Conservation (phyloP, 179 eudicot genomes). For the Beta macrorhiza region DNA sequence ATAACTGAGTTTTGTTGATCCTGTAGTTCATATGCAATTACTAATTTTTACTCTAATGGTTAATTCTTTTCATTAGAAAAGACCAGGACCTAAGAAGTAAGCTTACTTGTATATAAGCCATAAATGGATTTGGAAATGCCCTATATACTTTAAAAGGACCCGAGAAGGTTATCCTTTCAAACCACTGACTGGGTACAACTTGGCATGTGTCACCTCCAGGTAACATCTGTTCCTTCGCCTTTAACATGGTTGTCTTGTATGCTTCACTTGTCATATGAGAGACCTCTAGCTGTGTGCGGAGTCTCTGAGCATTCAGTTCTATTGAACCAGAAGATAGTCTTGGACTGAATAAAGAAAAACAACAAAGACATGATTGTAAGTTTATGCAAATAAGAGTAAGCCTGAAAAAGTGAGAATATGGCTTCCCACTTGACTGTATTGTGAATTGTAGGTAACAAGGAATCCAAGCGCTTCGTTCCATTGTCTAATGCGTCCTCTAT, state of each 20-base stretch:
- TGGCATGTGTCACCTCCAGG: constrained; percentile 31
- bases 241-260: constrained; percentile 44
- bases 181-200: constrained; percentile 37
- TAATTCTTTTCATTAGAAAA: not conserved
- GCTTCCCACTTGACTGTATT: constrained; percentile 53
- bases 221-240: constrained; percentile 50
- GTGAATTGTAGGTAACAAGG: constrained; percentile 53
- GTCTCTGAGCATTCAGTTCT: constrained; percentile 35
- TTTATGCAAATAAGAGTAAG: not conserved
- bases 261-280: constrained; percentile 50
- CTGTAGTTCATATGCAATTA: too few relatives aligned
- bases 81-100: not conserved
- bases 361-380: constrained; percentile 2
- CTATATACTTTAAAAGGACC: constrained; percentile 78
- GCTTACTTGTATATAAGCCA: constrained; percentile 72
- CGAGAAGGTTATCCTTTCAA: constrained; percentile 51
- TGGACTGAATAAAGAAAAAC: constrained; percentile 42
- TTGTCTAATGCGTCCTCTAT: constrained; percentile 54
- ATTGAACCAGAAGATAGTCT: constrained; percentile 51
- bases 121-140: constrained; percentile 77
- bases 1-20: too few relatives aligned
- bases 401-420: not conserved
- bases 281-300: constrained; percentile 35
- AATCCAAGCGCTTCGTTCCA: constrained; percentile 56
- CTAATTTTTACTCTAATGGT: too few relatives aligned